A percentile compares a stretch with the other conserved stretches of the same genome.
phyloP scores from a whole-genome alignment of 202 grass and related monocot species.

The Carex arenaria region DNA sequence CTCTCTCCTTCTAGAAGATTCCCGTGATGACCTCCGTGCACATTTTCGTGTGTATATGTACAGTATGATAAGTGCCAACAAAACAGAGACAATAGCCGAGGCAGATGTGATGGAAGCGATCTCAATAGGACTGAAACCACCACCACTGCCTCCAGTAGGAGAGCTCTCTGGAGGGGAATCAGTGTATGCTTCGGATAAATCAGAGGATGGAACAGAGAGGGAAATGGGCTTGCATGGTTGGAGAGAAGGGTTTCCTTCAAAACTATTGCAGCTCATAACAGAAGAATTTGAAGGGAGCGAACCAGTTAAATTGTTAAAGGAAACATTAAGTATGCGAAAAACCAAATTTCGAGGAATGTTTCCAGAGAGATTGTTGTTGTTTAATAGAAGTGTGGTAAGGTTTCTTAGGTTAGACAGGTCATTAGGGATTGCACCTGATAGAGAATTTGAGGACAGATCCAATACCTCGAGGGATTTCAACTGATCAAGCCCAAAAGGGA shows the following conservation, averaged over 20 bases:
- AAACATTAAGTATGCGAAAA: slow-evolving; percentile 56
- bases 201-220: slow-evolving; percentile 19
- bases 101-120: slow-evolving; percentile 90
- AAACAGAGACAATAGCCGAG: slow-evolving; percentile 84
- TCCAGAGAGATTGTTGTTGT: slow-evolving; percentile 71
- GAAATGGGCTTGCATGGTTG: slow-evolving; percentile 38
- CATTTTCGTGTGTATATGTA: slow-evolving; percentile 94
- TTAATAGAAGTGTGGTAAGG: slow-evolving; percentile 53
- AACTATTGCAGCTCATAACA: slow-evolving; percentile 38
- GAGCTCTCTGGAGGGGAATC: slow-evolving; percentile 31
- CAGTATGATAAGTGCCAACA: slow-evolving; percentile 67
- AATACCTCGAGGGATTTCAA: slow-evolving; percentile 66
- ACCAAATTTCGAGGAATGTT: slow-evolving; percentile 38
- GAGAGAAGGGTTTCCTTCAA: slow-evolving; percentile 48
- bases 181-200: slow-evolving; percentile 22
- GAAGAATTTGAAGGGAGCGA: slow-evolving; percentile 43
- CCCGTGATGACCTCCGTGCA: slow-evolving; percentile 38
- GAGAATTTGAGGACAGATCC: slow-evolving; percentile 85
- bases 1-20: slow-evolving; percentile 55
- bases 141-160: background rate
- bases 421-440: slow-evolving; percentile 56
- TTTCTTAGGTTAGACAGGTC: slow-evolving; percentile 44
- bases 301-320: slow-evolving; percentile 77
- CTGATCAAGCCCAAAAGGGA: slow-evolving; percentile 51
- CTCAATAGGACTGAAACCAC: slow-evolving; percentile 83